phyloP scores from a whole-genome alignment of 2,329 filamentous ascomycete genomes.

The Alternaria viburni region DNA sequence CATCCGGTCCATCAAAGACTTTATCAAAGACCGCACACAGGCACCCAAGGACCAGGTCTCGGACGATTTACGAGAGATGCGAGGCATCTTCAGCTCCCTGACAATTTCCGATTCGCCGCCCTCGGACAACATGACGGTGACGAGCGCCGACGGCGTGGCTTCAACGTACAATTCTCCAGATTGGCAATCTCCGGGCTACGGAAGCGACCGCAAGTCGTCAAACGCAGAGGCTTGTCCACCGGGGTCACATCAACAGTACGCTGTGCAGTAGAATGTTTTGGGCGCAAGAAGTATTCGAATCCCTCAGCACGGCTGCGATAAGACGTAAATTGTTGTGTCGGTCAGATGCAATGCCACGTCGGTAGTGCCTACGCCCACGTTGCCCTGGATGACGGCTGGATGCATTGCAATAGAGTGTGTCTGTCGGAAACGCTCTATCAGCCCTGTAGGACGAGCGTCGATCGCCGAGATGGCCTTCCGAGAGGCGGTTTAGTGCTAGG shows the following conservation, averaged over 20 bases:
- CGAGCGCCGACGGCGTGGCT: conserved; percentile 31
- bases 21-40: conserved; percentile 77
- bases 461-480: conserved; percentile 12
- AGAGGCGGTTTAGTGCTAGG: conserved; percentile 35
- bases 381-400: conserved; percentile 7
- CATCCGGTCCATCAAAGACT: conserved; percentile 76
- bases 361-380: background rate
- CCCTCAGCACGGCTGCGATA: background rate
- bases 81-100: conserved; percentile 65
- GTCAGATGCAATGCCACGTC: conserved; percentile 15
- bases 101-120: conserved; percentile 45
- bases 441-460: conserved; percentile 14
- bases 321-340: conserved; percentile 1
- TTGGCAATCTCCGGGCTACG: conserved; percentile 26
- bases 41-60: conserved; percentile 56
- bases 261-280: conserved; percentile 15
- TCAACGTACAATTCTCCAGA: conserved; percentile 30
- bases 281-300: background rate
- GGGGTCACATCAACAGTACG: conserved; percentile 15
- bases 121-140: conserved; percentile 35
- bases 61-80: conserved; percentile 76
- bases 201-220: conserved; percentile 29
- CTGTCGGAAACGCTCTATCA: conserved; percentile 29
- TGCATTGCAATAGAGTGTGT: conserved; percentile 12
- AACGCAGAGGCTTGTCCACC: conserved; percentile 21